Evolutionary conservation across 2,329 filamentous ascomycete genomes (phyloP).

Genomic region (Rutstroemia sp.): DNA sequence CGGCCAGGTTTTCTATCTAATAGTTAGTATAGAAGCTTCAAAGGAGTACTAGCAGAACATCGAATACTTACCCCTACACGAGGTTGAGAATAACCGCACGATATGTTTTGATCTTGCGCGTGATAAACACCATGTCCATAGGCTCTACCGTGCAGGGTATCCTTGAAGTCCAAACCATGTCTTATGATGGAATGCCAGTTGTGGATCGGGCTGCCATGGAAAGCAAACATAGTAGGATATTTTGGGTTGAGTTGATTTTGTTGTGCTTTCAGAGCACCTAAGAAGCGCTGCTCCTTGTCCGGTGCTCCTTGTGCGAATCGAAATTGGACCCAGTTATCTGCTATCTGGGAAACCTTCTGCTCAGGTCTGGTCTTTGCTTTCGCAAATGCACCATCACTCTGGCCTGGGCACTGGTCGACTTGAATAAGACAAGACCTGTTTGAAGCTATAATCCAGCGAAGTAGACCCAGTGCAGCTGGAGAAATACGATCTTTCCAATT

Average conservation of each 20-base stretch:
- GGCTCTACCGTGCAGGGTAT: conserved; percentile 55
- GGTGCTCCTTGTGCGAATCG: conserved; percentile 82
- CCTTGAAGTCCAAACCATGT: conserved; percentile 67
- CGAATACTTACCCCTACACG: conserved; percentile 13
- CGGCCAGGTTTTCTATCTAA: conserved; percentile 44
- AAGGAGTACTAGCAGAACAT: neutral
- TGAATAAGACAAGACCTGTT: conserved; percentile 83
- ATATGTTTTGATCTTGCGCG: conserved; percentile 48
- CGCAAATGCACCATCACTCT: conserved; percentile 19
- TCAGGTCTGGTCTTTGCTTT: conserved; percentile 22
- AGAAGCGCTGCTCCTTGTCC: conserved; percentile 75
- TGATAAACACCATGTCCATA: conserved; percentile 70
- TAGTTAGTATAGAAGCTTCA: conserved; percentile 3
- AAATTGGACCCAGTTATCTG: conserved; percentile 64
- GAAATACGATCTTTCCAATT: conserved; percentile 54
- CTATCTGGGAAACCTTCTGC: conserved; percentile 51
- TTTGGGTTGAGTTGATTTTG: conserved; percentile 27
- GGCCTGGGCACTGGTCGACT: conserved; percentile 42
- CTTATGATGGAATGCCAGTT: conserved; percentile 93
- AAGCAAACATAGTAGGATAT: conserved; percentile 72
- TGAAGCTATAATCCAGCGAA: conserved; percentile 85
- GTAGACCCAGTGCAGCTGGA: conserved; percentile 55
- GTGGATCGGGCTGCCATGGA: conserved; percentile 68
- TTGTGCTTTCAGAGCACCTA: conserved; percentile 48
- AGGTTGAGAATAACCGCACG: conserved; percentile 29